A percentile compares a stretch with the other conserved stretches of the same genome.
Conservation (phyloP, 306 rosid species). For the Prosopis cineraria region DNA sequence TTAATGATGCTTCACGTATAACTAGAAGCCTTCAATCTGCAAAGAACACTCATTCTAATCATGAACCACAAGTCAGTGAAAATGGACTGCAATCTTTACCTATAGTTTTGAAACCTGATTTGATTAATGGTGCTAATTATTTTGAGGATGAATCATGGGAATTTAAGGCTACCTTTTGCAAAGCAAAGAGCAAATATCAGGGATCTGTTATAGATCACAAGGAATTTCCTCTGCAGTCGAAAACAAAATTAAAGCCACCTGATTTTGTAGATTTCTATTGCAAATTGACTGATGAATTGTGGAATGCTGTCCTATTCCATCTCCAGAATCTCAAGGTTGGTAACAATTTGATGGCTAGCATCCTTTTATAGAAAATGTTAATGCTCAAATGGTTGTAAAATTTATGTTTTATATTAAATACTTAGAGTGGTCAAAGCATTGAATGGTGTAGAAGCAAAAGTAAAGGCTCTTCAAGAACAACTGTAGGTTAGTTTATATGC, state of each 20-base stretch:
- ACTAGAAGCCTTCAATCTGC: slow-evolving; percentile 47
- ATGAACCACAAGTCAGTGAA: slow-evolving; percentile 51
- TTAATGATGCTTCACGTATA: slow-evolving; percentile 61
- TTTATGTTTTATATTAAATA: slow-evolving; percentile 31
- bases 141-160: slow-evolving; percentile 83
- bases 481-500: slow-evolving; percentile 61
- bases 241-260: slow-evolving; percentile 43
- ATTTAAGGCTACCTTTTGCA: slow-evolving; percentile 65
- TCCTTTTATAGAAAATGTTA: slow-evolving; percentile 27
- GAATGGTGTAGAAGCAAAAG: slow-evolving; percentile 58
- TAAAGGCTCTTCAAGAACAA: slow-evolving; percentile 56
- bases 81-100: slow-evolving; percentile 41
- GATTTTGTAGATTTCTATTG: slow-evolving; percentile 63
- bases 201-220: slow-evolving; percentile 34
- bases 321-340: slow-evolving; percentile 71
- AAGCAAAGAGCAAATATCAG: slow-evolving; percentile 35
- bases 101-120: slow-evolving; percentile 42
- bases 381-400: slow-evolving; percentile 33
- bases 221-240: slow-evolving; percentile 38
- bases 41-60: slow-evolving; percentile 40
- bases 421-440: slow-evolving; percentile 57
- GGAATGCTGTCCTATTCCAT: slow-evolving; percentile 49
- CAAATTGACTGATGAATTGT: slow-evolving; percentile 68
- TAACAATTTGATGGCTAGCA: slow-evolving; percentile 18
- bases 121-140: too few species aligned